Evolutionary conservation across 208 protist genomes (phyloP).

Genomic region (Porcisia deanei): DNA sequence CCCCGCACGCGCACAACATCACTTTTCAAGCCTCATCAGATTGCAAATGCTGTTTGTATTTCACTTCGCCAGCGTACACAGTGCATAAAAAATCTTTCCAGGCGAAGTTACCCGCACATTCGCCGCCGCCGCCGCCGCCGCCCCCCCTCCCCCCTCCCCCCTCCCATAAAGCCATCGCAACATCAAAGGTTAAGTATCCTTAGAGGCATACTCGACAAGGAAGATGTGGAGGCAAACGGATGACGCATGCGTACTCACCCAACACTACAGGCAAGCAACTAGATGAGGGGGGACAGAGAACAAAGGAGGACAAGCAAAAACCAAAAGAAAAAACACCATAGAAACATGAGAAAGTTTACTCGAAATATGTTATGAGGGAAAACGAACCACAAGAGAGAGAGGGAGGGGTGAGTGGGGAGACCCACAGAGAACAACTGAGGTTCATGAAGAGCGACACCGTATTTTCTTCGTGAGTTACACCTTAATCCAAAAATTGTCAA

Average conservation of each 20-base stretch:
- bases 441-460: not conserved
- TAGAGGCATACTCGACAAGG: not conserved
- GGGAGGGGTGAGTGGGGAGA: not conserved
- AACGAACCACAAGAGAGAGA: not conserved
- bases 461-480: not conserved
- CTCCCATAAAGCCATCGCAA: not conserved
- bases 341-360: not conserved
- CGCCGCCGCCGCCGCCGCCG: too few relatives aligned
- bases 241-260: too few relatives aligned
- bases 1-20: not conserved
- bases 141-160: not conserved
- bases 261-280: not conserved
- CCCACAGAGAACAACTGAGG: not conserved
- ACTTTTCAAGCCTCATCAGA: not conserved
- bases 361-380: not conserved
- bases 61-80: constrained; percentile 1
- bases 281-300: not conserved
- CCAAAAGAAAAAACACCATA: not conserved
- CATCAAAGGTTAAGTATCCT: not conserved
- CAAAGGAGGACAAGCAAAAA: not conserved
- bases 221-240: too few relatives aligned
- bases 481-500: not conserved
- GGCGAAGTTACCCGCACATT: not conserved
- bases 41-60: not conserved
- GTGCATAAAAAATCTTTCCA: not conserved